Percentiles rank a stretch among this genome's conserved stretches.
Evolutionary conservation across 345 rosid genomes (phyloP).

Genomic region (Ceriops tagal): DNA sequence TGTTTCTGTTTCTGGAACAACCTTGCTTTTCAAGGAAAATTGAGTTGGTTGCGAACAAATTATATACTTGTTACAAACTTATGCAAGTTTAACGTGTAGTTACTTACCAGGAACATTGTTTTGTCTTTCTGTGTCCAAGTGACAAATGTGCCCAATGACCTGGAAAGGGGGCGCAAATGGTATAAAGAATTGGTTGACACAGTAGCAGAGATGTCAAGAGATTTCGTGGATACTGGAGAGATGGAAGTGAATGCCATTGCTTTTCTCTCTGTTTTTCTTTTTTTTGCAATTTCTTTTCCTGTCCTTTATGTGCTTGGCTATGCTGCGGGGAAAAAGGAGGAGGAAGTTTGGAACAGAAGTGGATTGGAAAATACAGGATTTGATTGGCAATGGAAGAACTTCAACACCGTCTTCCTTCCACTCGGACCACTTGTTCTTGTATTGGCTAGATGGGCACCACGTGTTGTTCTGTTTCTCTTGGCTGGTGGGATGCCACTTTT

Average conservation of each 20-base stretch:
- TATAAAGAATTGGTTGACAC: constrained; percentile 11
- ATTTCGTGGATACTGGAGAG: constrained; percentile 29
- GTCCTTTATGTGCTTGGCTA: background rate
- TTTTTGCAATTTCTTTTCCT: background rate
- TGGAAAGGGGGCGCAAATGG: constrained; percentile 15
- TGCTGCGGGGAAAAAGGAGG: background rate
- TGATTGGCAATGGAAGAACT: background rate
- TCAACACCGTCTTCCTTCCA: background rate
- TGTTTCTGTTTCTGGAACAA: constrained; percentile 22
- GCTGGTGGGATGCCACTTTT: background rate
- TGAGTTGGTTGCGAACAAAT: constrained; percentile 17
- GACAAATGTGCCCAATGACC: constrained; percentile 26
- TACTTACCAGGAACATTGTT: constrained; percentile 28
- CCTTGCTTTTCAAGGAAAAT: constrained; percentile 49
- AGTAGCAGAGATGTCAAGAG: constrained; percentile 17
- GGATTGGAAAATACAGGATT: background rate
- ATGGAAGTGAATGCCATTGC: constrained; percentile 40
- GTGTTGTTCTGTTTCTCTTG: constrained; percentile 6
- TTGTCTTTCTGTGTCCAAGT: constrained; percentile 19
- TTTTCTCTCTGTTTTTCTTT: too few relatives aligned
- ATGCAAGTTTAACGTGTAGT: background rate
- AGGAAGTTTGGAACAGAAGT: background rate
- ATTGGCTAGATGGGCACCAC: constrained; percentile 15
- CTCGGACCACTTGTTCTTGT: constrained; percentile 5
- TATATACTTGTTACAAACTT: background rate